Evolutionary conservation across 2,329 filamentous ascomycete species (phyloP).

Genomic region (Falciphora oryzae): DNA sequence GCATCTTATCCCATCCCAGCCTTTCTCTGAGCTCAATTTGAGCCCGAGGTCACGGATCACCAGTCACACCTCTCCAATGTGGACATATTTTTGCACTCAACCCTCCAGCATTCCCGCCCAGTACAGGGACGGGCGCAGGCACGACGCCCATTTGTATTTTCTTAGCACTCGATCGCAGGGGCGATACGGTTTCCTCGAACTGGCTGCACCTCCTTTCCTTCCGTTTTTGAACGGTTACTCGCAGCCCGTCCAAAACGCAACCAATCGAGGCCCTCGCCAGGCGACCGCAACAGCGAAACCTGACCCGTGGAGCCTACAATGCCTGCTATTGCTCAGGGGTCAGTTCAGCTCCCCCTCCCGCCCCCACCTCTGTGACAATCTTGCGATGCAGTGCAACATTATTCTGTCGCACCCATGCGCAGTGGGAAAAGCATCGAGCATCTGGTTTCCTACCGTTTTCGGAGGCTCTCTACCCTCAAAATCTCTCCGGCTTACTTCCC

Average conservation of each 20-base stretch:
- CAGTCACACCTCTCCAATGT: no score
- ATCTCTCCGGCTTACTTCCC: neutral
- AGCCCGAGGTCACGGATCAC: neutral
- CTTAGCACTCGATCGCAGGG: neutral
- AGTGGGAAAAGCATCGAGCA: neutral
- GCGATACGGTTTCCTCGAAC: no score
- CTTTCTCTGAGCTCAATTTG: neutral
- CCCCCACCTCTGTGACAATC: neutral
- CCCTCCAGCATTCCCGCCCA: no score
- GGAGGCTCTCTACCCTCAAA: neutral
- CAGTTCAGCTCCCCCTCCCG: neutral
- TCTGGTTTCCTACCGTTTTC: neutral
- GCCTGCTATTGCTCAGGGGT: neutral
- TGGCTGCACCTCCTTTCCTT: no score
- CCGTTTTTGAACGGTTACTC: neutral
- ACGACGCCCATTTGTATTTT: neutral
- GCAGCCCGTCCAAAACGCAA: neutral
- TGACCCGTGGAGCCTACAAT: neutral
- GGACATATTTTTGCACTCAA: no score
- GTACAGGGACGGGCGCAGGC: no score
- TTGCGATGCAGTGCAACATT: neutral
- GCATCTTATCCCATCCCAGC: neutral
- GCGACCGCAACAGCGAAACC: neutral
- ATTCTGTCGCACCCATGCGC: neutral
- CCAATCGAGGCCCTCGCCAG: neutral